Evolutionary conservation across 2,329 filamentous ascomycete genomes (phyloP), one percentile per base, ranked within the genome.

Genomic region (Xylaria sp.): DNA sequence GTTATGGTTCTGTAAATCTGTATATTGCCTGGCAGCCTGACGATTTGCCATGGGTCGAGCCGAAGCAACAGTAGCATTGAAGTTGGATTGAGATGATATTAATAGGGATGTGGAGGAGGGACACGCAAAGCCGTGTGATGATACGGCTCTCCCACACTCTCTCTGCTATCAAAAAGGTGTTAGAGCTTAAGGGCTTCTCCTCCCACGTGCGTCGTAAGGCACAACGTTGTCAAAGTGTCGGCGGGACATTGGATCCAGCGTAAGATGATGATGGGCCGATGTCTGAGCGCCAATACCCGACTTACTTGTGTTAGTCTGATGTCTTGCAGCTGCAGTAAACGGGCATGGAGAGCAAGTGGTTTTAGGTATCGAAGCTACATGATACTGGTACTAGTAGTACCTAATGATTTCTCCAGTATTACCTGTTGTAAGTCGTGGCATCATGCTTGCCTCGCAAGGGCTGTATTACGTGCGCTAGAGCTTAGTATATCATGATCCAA

Each of bases 311-410:
- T 36, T 36, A 36, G 43, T 31, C 46, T 62, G 33, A 62, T 62
- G 61, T 41, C 52, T 33, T 36, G 61, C 61, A 56, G 52, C 52
- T 63, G 61, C 61, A 57, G 39, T 46, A 25, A 41, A 58, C 54
- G 54, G 54, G 62, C 62, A 58, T 58, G 15, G 9, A 15, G 36
- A 49, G n/a, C 36, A 48, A 33, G 8, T 36, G 28, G 12, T 41
- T 41, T 64, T 64, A 28, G 62, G 62, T 51, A 48, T 57, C 41
- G n/a, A 48, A 9, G 36, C 41, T 36, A 56, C 61, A 23, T 61
- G 28, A 46, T 62, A 49, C 7, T 9, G 10, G 3, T 62, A 49
- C 7, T 9, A 10, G 3, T 23, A 20, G 46, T 33, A 54, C 6
- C 12, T 55, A 36, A 33, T n/a, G 28, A 5, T 36, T 5, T 9